These are phyloP conservation scores for Colletotrichum trifolii DNA, from an alignment of 2,329 filamentous ascomycete species.

Conservation along the genomic window DNA sequence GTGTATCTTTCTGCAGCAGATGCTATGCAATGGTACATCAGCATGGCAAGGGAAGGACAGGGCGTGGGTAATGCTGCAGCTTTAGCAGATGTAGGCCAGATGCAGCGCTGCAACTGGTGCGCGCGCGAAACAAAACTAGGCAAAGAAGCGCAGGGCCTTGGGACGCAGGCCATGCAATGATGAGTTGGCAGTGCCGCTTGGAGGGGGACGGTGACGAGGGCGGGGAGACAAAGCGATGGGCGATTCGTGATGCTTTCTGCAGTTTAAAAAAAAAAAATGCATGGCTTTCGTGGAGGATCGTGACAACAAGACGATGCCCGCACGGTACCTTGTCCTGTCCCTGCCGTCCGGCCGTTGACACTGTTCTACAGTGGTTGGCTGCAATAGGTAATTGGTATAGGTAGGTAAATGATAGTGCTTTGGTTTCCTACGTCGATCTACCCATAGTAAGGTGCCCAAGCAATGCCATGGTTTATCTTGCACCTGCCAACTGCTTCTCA, in stretches of 20 bases:
- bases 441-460: no score
- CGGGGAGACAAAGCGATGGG: not conserved
- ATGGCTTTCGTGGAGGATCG: not conserved
- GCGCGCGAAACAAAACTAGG: conserved; percentile 52
- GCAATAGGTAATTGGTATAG: no score
- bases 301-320: not conserved
- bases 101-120: conserved; percentile 29
- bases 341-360: no score
- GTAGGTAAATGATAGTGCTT: no score
- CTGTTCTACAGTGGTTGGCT: no score
- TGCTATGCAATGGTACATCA: not conserved
- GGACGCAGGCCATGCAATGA: conserved; percentile 79
- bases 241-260: not conserved
- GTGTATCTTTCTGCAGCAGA: no score
- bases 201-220: conserved; percentile 12
- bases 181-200: conserved; percentile 76
- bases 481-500: no score
- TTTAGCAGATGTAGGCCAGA: conserved; percentile 18
- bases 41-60: not conserved
- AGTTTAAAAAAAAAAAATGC: no score
- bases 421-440: no score
- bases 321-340: not conserved
- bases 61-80: conserved; percentile 5
- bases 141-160: conserved; percentile 54
- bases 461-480: no score